Evolutionary conservation across 139 green algal species (phyloP), one percentile per base, ranked within the genome.

Genomic region (Zygnema cylindricum): DNA sequence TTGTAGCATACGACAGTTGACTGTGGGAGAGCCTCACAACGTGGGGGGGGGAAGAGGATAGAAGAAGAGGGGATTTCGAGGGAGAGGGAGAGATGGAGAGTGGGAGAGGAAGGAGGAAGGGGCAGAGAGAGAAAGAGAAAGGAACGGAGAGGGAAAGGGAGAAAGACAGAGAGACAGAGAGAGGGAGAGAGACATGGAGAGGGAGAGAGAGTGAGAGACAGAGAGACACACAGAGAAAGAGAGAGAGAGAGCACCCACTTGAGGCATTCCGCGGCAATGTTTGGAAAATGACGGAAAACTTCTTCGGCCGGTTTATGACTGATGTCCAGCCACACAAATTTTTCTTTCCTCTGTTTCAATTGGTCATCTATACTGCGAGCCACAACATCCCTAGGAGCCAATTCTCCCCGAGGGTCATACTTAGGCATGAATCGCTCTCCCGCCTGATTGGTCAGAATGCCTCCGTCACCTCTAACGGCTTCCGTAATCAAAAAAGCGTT

Each of bases 361-460:
- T 98, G 92, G 55, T 89, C 76, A 54, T 97, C 95, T 63, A 94
- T 94, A 55, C 35, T 82, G 35, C 97, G 94, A 0, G 97, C 97
- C 16, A 99, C 97, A 0, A 99, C 89, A 91, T 99, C 97, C 0
- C 97, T 93, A 0, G 97, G 97, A 0, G 97, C 97, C 30, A 99
- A 94, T 93, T 99, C 97, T 54, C 94, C 57, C n/a, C 96, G 93
- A 1, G 63, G 30, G 88, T 99, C 97, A 89, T 98, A 98, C 16
- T 91, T 49, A 0, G 81, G n/a, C 97, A 99, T 99, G 94, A 99
- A 99, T 82, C 96, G 94, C 88, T 98, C 95, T 78, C 96, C 96
- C 0, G 77, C 81, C 42, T 91, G 77, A 92, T 98, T 98, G 93
- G 94, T 96, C 83, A 99, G 93, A 76, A 94, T 55, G 42, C 96